Percentiles rank a stretch among this genome's conserved stretches.
Conservation (phyloP, 2,329 filamentous ascomycete genomes). For the Colletotrichum theobromicola region DNA sequence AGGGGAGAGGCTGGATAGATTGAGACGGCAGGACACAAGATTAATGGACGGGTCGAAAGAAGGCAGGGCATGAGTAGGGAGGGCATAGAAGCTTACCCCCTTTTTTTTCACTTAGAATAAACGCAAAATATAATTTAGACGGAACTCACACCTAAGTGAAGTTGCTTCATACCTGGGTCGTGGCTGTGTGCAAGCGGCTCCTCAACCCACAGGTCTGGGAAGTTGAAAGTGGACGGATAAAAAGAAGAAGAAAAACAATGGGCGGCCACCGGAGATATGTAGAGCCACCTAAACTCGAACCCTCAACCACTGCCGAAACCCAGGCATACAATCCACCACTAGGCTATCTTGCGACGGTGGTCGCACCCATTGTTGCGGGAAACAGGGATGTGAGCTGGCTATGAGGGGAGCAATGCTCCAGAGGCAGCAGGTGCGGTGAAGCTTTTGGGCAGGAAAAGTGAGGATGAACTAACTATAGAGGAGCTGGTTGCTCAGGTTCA, state of each 20-base stretch:
- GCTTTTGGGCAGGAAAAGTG: neutral
- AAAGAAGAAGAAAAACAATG: neutral
- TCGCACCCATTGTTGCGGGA: neutral
- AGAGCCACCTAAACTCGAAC: neutral
- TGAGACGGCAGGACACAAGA: neutral
- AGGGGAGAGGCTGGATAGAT: neutral
- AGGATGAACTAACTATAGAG: too few relatives aligned
- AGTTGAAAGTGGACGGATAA: neutral
- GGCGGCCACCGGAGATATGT: neutral
- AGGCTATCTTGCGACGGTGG: neutral
- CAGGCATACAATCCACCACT: neutral
- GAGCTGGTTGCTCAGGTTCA: neutral
- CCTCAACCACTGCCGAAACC: neutral
- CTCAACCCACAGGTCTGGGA: neutral
- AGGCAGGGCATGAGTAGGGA: neutral
- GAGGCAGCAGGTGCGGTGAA: neutral
- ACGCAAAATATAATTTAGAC: neutral
- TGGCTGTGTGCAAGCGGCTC: too few relatives aligned
- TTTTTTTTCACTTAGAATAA: neutral
- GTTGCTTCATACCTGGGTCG: too few relatives aligned
- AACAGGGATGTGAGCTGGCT: neutral
- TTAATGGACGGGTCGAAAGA: neutral
- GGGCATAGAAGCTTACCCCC: neutral
- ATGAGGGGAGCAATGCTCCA: neutral
- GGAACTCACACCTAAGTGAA: too few relatives aligned